A percentile compares a stretch with the other conserved stretches of the same genome.
Conservation (phyloP, 371 early-diverging fungal species). For the Zychaea mexicana region DNA sequence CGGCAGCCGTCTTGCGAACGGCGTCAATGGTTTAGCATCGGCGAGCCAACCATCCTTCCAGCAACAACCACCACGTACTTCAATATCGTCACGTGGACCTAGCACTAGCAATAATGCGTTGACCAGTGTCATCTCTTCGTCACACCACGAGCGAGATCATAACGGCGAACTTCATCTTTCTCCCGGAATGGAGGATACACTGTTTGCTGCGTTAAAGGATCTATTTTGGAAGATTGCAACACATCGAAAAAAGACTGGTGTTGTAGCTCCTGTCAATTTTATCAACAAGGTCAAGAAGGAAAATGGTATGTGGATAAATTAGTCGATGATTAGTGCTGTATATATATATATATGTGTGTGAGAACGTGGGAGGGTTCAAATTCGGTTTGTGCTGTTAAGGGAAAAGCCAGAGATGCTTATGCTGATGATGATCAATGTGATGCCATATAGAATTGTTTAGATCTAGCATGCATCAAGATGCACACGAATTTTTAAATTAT, state of each 20-base stretch:
- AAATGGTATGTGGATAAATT: slow-evolving; percentile 81
- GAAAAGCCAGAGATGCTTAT: no score
- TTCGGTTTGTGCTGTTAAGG: no score
- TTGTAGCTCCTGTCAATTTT: slow-evolving; percentile 86
- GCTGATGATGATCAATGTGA: background rate
- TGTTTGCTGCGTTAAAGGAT: slow-evolving; percentile 86
- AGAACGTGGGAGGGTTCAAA: no score
- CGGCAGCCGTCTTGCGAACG: slow-evolving; percentile 1
- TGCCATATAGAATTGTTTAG: slow-evolving; percentile 79
- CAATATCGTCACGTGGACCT: slow-evolving; percentile 7
- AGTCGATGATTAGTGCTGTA: no score
- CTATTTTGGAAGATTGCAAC: slow-evolving; percentile 84
- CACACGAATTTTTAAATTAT: slow-evolving; percentile 97
- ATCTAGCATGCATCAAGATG: slow-evolving; percentile 95
- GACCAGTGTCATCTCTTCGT: slow-evolving; percentile 8
- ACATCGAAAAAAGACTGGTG: slow-evolving; percentile 84
- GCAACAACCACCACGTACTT: slow-evolving; percentile 13
- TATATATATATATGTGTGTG: no score
- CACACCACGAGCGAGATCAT: slow-evolving; percentile 35
- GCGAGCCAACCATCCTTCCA: slow-evolving; percentile 18
- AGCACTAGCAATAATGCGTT: background rate
- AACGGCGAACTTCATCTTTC: slow-evolving; percentile 44
- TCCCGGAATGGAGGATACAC: slow-evolving; percentile 74
- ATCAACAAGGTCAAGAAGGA: slow-evolving; percentile 86
- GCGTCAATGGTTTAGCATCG: slow-evolving; percentile 17